A percentile compares a stretch with the other conserved stretches of the same genome.
These are phyloP conservation scores for Nakazawaea wyomingensis DNA, from an alignment of 805 yeast genomes.

Conservation along the genomic window DNA sequence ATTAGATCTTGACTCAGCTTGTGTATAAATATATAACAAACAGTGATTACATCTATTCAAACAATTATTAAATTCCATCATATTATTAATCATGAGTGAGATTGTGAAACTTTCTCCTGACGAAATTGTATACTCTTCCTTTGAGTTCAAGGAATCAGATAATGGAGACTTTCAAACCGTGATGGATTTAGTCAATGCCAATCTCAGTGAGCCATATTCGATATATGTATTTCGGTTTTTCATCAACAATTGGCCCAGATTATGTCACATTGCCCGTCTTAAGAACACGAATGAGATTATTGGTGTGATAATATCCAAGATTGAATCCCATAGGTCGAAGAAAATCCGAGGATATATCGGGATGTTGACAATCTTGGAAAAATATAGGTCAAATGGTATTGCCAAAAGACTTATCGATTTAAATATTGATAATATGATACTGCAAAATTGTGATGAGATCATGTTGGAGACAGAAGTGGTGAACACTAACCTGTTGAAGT, in stretches of 20 bases:
- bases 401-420: constrained; percentile 66
- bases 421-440: constrained; percentile 60
- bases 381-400: constrained; percentile 72
- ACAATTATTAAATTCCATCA: no score
- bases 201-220: constrained; percentile 91
- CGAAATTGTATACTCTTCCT: background rate
- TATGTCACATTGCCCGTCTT: constrained; percentile 60
- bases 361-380: constrained; percentile 81
- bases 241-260: constrained; percentile 84
- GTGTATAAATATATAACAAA: background rate
- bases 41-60: no score
- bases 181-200: constrained; percentile 56
- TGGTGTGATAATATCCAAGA: constrained; percentile 85
- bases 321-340: constrained; percentile 68
- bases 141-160: constrained; percentile 3
- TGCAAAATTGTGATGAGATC: constrained; percentile 79
- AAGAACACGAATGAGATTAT: constrained; percentile 33
- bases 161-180: constrained; percentile 43
- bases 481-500: constrained; percentile 38
- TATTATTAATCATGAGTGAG: background rate
- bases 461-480: constrained; percentile 88
- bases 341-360: constrained; percentile 90
- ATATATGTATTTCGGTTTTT: constrained; percentile 89
- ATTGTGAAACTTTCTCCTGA: constrained; percentile 1
- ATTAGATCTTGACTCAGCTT: background rate